A percentile compares a stretch with the other conserved stretches of the same genome.
Conservation (phyloP, 2,329 filamentous ascomycete genomes). For the Colletotrichum gigasporum region DNA sequence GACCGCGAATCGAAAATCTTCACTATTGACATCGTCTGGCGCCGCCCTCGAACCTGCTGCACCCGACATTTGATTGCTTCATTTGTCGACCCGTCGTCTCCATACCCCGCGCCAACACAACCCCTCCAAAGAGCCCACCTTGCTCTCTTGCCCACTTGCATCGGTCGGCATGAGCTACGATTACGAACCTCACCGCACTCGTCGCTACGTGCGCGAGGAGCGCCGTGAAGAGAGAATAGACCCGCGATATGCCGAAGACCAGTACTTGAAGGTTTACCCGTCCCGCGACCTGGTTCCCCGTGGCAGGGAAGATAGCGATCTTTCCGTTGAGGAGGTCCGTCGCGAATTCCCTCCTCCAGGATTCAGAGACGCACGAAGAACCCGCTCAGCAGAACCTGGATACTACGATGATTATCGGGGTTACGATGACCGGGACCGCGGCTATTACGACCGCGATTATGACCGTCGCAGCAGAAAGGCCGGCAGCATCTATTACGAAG, state of each 20-base stretch:
- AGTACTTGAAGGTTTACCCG: constrained; percentile 53
- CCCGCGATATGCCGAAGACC: constrained; percentile 64
- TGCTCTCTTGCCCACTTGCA: not conserved
- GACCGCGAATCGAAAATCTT: not conserved
- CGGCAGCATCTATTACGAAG: constrained; percentile 63
- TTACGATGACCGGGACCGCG: constrained; percentile 55
- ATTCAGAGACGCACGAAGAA: constrained; percentile 63
- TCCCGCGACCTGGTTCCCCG: constrained; percentile 66
- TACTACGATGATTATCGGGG: constrained; percentile 63
- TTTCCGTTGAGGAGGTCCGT: constrained; percentile 82
- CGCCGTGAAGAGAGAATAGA: constrained; percentile 58
- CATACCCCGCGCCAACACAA: constrained; percentile 14
- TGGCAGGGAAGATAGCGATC: constrained; percentile 76
- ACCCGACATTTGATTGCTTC: not conserved
- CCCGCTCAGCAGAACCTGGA: constrained; percentile 70
- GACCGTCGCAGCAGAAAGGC: constrained; percentile 61
- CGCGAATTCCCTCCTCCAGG: constrained; percentile 85
- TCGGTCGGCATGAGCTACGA: constrained; percentile 56
- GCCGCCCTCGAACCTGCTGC: not conserved
- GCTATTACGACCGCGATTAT: constrained; percentile 57
- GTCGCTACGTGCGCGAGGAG: constrained; percentile 64
- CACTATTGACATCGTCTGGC: not conserved
- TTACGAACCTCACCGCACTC: constrained; percentile 57
- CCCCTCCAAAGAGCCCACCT: not conserved
- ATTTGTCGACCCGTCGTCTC: not conserved